These are phyloP conservation scores for Climacium dendroides DNA, from an alignment of 225 moss, liverwort and hornwort species.

Conservation along the genomic window DNA sequence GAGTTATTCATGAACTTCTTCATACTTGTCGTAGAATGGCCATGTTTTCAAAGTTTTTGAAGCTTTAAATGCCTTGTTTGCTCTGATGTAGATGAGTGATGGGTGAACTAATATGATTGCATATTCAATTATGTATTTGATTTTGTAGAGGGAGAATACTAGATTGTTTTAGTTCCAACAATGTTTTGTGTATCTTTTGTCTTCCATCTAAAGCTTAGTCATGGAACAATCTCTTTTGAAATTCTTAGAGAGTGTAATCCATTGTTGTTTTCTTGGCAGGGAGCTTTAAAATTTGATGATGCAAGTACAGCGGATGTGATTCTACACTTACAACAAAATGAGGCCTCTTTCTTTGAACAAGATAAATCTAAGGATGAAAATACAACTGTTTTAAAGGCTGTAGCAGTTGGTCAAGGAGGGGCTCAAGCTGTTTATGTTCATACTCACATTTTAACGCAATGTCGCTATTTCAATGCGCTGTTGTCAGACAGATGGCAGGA, in stretches of 20 bases:
- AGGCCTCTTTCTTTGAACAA: neutral
- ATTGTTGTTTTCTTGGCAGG: slow-evolving; percentile 4
- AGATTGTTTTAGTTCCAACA: neutral
- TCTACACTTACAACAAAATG: slow-evolving; percentile 35
- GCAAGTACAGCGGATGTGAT: slow-evolving; percentile 59
- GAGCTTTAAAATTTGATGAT: slow-evolving; percentile 40
- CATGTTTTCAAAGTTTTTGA: neutral
- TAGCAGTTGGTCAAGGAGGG: neutral
- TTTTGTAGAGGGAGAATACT: neutral
- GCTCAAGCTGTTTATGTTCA: slow-evolving; percentile 35
- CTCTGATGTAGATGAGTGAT: neutral
- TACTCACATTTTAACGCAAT: slow-evolving; percentile 40
- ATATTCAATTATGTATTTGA: neutral
- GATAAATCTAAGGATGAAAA: slow-evolving; percentile 1
- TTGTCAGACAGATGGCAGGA: slow-evolving; percentile 81
- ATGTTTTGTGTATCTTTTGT: neutral
- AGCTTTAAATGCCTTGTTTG: neutral
- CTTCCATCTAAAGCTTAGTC: neutral
- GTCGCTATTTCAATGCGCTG: slow-evolving; percentile 79
- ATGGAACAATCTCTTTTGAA: neutral
- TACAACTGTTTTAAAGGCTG: neutral
- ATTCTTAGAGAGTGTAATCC: neutral
- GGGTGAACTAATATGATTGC: neutral
- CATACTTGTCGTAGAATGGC: neutral
- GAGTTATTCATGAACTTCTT: neutral